Evolutionary conservation across 2,329 filamentous ascomycete species (phyloP).

Genomic region (Sporothrix dimorphospora): DNA sequence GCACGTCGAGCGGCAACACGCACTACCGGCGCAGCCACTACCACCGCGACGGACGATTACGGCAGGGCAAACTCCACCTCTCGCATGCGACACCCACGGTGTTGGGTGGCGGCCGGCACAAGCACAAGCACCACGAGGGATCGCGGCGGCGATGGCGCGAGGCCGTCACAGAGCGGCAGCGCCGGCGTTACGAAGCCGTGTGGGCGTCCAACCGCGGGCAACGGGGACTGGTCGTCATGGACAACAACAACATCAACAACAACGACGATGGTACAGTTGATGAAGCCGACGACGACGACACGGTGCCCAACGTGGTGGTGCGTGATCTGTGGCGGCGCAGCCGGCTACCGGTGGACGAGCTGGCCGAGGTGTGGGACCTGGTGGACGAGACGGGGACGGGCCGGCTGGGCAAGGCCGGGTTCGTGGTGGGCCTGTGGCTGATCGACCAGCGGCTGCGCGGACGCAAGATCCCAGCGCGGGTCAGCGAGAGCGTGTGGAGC

Average conservation of each 20-base stretch:
- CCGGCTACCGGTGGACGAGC: constrained; percentile 66
- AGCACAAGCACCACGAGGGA: constrained; percentile 77
- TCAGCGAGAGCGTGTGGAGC: constrained; percentile 75
- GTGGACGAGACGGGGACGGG: constrained; percentile 64
- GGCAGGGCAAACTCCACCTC: constrained; percentile 37
- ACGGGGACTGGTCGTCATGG: constrained; percentile 28
- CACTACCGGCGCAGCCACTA: constrained; percentile 32
- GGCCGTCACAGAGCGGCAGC: constrained; percentile 69
- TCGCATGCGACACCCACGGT: constrained; percentile 35
- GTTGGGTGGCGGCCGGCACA: constrained; percentile 46
- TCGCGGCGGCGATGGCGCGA: constrained; percentile 77
- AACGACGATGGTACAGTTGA: not conserved
- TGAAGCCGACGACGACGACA: constrained; percentile 45
- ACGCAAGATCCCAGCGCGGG: constrained; percentile 72
- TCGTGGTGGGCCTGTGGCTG: constrained; percentile 82
- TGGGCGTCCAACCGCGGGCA: constrained; percentile 80
- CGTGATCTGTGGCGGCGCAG: constrained; percentile 76
- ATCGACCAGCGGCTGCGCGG: constrained; percentile 81
- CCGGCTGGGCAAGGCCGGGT: constrained; percentile 67
- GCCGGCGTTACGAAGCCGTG: constrained; percentile 81
- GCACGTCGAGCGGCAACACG: constrained; percentile 13
- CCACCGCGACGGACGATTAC: constrained; percentile 47
- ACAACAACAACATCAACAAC: constrained; percentile 7
- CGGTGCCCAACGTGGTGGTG: constrained; percentile 69
- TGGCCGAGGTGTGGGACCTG: constrained; percentile 77